These are phyloP conservation scores for Laetiporus sulphureus DNA, from an alignment of 1,284 basidiomycete species.

Conservation along the genomic window DNA sequence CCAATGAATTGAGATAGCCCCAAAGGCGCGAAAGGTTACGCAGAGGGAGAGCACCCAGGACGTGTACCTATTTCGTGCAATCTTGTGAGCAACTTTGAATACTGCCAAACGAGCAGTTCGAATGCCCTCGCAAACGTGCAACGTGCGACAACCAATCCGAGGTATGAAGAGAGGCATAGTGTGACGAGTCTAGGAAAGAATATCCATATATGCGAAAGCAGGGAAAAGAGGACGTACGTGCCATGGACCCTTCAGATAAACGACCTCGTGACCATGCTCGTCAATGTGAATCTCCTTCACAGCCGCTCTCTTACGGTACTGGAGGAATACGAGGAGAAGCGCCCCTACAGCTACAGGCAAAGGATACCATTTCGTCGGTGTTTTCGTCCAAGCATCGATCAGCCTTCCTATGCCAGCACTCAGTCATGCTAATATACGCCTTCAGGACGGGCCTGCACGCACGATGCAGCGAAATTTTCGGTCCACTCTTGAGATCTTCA, in stretches of 20 bases:
- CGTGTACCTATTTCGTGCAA: too few species aligned
- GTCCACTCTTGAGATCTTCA: too few species aligned
- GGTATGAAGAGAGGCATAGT: neutral
- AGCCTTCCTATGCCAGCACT: conserved; percentile 34
- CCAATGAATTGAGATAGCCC: conserved; percentile 91
- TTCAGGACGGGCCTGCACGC: neutral
- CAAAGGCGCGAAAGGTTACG: conserved; percentile 92
- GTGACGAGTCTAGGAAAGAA: too few species aligned
- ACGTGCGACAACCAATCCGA: too few species aligned
- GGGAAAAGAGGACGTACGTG: conserved; percentile 55
- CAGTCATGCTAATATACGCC: too few species aligned
- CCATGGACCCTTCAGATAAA: conserved; percentile 89
- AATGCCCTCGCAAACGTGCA: too few species aligned
- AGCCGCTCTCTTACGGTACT: conserved; percentile 63
- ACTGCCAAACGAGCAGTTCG: too few species aligned
- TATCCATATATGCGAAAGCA: neutral
- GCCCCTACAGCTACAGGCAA: conserved; percentile 90
- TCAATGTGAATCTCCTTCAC: conserved; percentile 67
- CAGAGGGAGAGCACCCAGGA: conserved; percentile 91
- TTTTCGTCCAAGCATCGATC: conserved; percentile 75
- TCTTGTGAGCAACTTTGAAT: too few species aligned
- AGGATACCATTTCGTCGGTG: conserved; percentile 94
- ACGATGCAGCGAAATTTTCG: too few species aligned
- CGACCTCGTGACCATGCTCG: conserved; percentile 60
- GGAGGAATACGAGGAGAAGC: conserved; percentile 77